These are phyloP conservation scores for Plasmopara halstedii DNA, from an alignment of 352 stramenopile genomes.

Conservation along the genomic window DNA sequence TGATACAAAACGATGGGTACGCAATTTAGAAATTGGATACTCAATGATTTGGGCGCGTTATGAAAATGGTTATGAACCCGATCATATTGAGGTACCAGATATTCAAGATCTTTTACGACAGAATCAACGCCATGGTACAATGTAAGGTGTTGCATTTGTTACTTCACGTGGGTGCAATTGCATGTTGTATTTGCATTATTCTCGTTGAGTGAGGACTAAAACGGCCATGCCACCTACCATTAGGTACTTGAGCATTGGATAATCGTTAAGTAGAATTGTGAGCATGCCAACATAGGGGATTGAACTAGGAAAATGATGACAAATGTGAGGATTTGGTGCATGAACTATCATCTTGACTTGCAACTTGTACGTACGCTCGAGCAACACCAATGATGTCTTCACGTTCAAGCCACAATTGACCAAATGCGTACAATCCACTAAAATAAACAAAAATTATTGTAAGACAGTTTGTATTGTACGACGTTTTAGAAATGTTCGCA, in stretches of 20 bases:
- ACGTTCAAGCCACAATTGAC: conserved; percentile 97
- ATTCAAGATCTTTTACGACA: conserved; percentile 43
- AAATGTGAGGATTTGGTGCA: conserved; percentile 2
- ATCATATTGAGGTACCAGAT: conserved; percentile 81
- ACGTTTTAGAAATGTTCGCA: too few species aligned
- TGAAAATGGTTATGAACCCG: conserved; percentile 47
- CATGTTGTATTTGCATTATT: too few species aligned
- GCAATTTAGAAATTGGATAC: conserved; percentile 81
- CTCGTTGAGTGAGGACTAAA: conserved; percentile 74
- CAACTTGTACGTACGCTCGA: conserved; percentile 49
- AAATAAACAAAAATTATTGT: conserved; percentile 3
- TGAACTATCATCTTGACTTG: background rate
- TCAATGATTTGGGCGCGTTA: conserved; percentile 63
- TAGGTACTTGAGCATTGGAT: conserved; percentile 93
- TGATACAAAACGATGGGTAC: conserved; percentile 69
- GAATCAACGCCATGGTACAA: too few species aligned
- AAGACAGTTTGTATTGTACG: background rate
- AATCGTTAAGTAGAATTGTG: conserved; percentile 99
- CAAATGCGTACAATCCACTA: conserved; percentile 93
- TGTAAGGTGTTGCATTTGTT: too few species aligned
- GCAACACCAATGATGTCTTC: conserved; percentile 97
- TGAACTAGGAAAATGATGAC: conserved; percentile 40
- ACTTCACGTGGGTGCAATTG: too few species aligned
- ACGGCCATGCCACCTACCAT: conserved; percentile 73
- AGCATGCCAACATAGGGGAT: conserved; percentile 98